Percentiles rank a stretch among this genome's conserved stretches.
Evolutionary conservation across 148 eudicot species (phyloP).

Genomic region (Heliosperma pusillum): DNA sequence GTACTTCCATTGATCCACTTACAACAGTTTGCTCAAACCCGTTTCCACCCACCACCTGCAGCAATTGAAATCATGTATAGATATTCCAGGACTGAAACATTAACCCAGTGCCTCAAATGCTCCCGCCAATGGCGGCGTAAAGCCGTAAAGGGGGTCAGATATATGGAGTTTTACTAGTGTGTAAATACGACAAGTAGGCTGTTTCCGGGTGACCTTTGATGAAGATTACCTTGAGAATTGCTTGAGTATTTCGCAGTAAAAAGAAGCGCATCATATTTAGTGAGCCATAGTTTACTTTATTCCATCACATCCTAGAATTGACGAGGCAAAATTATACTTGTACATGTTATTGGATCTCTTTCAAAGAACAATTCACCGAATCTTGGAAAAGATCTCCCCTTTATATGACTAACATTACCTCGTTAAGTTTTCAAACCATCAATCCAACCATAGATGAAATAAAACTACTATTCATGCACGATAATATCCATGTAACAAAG

Average conservation of each 20-base stretch:
- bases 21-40: conserved; percentile 92
- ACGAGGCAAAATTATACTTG: no score
- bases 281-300: no score
- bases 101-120: background rate
- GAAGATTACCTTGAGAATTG: no score
- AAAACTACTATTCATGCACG: background rate
- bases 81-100: background rate
- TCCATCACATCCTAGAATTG: no score
- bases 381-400: background rate
- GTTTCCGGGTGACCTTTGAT: no score
- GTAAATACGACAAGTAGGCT: no score
- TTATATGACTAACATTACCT: background rate
- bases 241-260: no score
- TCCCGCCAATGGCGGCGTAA: no score
- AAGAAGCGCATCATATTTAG: no score
- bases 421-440: background rate
- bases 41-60: conserved; percentile 92
- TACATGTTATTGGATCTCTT: no score
- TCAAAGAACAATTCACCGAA: background rate
- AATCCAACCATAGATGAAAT: background rate
- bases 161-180: no score
- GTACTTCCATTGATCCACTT: conserved; percentile 98
- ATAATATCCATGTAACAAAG: background rate
- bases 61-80: background rate
- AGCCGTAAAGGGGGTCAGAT: no score